phyloP scores from a whole-genome alignment of 108 stramenopile genomes.

The Nitzschia sp. region DNA sequence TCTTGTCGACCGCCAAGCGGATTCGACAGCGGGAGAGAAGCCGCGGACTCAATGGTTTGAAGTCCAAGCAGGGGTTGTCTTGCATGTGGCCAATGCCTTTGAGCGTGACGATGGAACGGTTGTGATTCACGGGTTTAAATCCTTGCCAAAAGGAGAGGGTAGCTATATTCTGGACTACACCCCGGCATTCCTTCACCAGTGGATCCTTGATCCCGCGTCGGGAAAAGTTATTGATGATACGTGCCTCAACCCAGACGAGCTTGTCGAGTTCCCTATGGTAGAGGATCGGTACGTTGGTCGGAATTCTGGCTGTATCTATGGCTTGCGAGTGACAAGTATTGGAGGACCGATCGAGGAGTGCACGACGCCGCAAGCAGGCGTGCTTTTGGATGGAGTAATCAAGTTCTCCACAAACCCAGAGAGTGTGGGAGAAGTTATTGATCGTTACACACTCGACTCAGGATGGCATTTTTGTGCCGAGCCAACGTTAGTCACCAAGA shows the following conservation, averaged over 20 bases:
- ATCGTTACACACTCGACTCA: constrained; percentile 14
- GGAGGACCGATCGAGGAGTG: constrained; percentile 35
- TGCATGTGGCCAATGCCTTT: constrained; percentile 45
- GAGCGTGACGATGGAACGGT: constrained; percentile 40
- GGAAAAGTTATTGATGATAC: constrained; percentile 16
- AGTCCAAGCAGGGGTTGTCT: constrained; percentile 35
- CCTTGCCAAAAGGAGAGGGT: constrained; percentile 12
- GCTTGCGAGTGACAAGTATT: constrained; percentile 11
- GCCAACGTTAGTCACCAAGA: constrained; percentile 42
- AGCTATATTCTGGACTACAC: constrained; percentile 36
- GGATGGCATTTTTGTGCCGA: constrained; percentile 37
- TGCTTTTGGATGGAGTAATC: constrained; percentile 40
- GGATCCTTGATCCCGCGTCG: constrained; percentile 19
- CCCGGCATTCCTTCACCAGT: constrained; percentile 42
- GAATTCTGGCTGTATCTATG: constrained; percentile 8
- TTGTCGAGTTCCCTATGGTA: constrained; percentile 49
- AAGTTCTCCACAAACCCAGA: constrained; percentile 34
- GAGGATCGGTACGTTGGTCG: constrained; percentile 25
- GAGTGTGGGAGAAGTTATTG: constrained; percentile 32
- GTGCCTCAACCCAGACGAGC: constrained; percentile 25
- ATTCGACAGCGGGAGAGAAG: background rate
- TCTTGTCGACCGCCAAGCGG: constrained; percentile 16
- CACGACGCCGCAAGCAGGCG: constrained; percentile 26
- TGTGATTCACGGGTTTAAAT: constrained; percentile 32
- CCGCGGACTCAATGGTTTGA: constrained; percentile 30